Base-by-base conservation (phyloP, 1,284 basidiomycete genomes). In the Nidula niveotomentosa region DNA sequence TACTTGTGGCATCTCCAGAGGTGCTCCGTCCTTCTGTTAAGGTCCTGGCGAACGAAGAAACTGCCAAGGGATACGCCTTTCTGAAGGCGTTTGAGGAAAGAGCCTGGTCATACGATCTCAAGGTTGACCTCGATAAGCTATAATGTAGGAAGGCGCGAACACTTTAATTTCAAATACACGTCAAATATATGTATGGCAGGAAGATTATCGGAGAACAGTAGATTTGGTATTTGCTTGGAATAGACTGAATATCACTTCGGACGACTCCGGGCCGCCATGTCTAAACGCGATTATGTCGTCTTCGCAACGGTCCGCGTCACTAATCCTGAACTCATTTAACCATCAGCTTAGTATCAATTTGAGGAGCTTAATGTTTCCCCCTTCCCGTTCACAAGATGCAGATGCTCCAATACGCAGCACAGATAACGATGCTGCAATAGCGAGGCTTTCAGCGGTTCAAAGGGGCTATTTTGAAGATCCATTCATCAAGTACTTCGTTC, bases 381-480 rank as follows among this genome's bases (percentile, higher is more conserved):
- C 23, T 23, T 23, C 68, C 54, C 58, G 56, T 35, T 51, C 60
- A 43, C 59, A 59, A 45, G 75, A 76, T 56, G 43, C 65, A 6
- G 78, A 80, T 57, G 68, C 71, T 13, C 62, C 77, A 12, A 73
- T 77, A 48, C 74, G 77, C 45, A 65, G 68, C 18, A 80, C 78
- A 3, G 77, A 78, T 58, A 70, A 69, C 39, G 76, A 78, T 59
- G 77, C 76, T 8, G 73, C 76, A 4, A 58, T 74, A 53, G 70
- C 94, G 8, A 80, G 95, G 13, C 75, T 93, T 51, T 97, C 92
- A 9, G 93, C 94, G 5, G 84, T 87, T 8, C 79, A 82, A 50
- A 87, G 88, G 58, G 80, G 82, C 12, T 96, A 96, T 67, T 72
- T 96, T 37, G 56, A 73, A 6, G 94, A 96, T 70, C 83, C 88